phyloP scores from a whole-genome alignment of 805 yeast species.

The Saccharomycopsis microspora region DNA sequence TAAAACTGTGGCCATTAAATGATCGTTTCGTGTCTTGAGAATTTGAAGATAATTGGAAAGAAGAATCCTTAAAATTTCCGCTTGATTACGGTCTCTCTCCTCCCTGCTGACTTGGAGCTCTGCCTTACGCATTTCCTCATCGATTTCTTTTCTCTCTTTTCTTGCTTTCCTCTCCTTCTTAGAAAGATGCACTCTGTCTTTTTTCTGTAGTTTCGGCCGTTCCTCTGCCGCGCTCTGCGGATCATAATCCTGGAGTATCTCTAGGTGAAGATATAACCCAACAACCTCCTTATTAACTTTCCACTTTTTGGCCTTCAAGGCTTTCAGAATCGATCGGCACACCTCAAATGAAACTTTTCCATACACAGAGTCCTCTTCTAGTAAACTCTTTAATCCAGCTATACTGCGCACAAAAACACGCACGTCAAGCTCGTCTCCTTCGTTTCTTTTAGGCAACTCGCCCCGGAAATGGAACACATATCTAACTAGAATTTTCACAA shows the following conservation, averaged over 20 bases:
- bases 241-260: slow-evolving; percentile 58
- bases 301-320: slow-evolving; percentile 61
- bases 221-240: slow-evolving; percentile 44
- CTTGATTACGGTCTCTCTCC: slow-evolving; percentile 77
- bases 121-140: slow-evolving; percentile 79
- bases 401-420: slow-evolving; percentile 44
- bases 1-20: slow-evolving; percentile 72
- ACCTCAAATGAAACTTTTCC: slow-evolving; percentile 77
- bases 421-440: slow-evolving; percentile 2
- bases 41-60: slow-evolving; percentile 70
- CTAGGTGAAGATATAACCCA: slow-evolving; percentile 17
- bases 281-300: slow-evolving; percentile 75
- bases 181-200: slow-evolving; percentile 84
- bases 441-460: slow-evolving; percentile 5
- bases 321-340: slow-evolving; percentile 54
- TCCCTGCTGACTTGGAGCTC: slow-evolving; percentile 81
- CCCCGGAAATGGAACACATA: slow-evolving; percentile 45
- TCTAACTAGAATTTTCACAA: slow-evolving; percentile 55
- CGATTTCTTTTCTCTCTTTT: slow-evolving; percentile 79
- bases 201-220: slow-evolving; percentile 52
- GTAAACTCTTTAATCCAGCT: slow-evolving; percentile 53
- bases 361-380: slow-evolving; percentile 59
- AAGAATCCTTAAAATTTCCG: slow-evolving; percentile 66
- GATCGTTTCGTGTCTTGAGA: slow-evolving; percentile 48
- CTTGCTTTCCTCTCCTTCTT: slow-evolving; percentile 81